Evolutionary conservation across 1,284 basidiomycete species (phyloP).

Genomic region (Puccinia horiana): DNA sequence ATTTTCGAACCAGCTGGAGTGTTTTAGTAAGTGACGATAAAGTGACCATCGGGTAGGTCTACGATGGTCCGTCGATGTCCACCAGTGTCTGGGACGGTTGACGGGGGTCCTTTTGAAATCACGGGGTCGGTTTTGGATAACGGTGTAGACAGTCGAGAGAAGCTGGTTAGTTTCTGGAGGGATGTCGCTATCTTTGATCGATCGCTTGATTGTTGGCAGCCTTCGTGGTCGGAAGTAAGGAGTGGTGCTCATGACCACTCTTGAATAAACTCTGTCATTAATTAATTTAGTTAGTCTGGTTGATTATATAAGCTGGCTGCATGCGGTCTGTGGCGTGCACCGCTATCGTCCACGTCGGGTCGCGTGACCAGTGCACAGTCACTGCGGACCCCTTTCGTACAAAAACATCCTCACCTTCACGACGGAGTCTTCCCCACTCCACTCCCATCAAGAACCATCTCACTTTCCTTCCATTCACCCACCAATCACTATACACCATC

Average conservation of each 20-base stretch:
- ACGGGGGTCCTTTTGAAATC: background rate
- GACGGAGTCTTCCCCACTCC: too few species aligned
- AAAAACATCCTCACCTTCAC: too few species aligned
- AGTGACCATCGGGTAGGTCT: slow-evolving; percentile 13
- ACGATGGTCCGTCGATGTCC: background rate
- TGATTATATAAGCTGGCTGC: background rate
- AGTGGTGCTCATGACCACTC: background rate
- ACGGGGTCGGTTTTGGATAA: slow-evolving; percentile 33
- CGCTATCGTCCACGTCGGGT: background rate
- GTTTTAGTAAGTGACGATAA: slow-evolving; percentile 8
- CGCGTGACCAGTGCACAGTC: background rate
- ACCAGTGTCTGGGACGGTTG: background rate
- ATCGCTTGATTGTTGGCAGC: background rate
- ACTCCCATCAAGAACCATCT: background rate
- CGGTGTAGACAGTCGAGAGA: background rate
- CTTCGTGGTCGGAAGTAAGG: slow-evolving; percentile 4
- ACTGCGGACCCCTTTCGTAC: background rate
- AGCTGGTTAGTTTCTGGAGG: background rate
- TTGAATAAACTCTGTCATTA: too few species aligned
- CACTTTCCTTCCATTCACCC: background rate
- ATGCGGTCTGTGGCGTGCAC: background rate
- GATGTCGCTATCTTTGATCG: background rate
- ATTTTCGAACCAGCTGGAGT: slow-evolving; percentile 1
- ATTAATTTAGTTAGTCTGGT: too few species aligned
- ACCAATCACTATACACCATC: background rate